Evolutionary conservation across 495 filamentous ascomycete species (phyloP).

Genomic region (Trichoderma virens): DNA sequence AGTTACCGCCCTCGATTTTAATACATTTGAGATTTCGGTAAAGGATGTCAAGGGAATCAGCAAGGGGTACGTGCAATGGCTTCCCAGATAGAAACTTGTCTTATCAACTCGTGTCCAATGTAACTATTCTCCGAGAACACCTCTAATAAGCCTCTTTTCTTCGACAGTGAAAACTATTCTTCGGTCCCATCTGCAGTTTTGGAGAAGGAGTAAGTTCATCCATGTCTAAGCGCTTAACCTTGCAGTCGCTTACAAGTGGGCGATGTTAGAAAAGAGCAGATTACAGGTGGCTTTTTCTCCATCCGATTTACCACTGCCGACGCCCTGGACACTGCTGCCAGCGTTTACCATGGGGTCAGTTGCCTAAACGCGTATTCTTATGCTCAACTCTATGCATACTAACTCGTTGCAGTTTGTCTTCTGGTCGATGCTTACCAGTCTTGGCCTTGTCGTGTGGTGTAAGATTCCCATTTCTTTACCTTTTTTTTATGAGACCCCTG

Average conservation of each 20-base stretch:
- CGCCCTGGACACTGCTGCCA: slow-evolving; percentile 73
- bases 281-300: slow-evolving; percentile 61
- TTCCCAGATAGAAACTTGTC: slow-evolving; percentile 61
- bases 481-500: slow-evolving; percentile 13
- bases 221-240: background rate
- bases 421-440: slow-evolving; percentile 86
- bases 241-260: slow-evolving; percentile 14
- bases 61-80: slow-evolving; percentile 99
- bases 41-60: slow-evolving; percentile 82
- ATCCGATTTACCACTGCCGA: slow-evolving; percentile 65
- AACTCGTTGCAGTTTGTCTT: slow-evolving; percentile 47
- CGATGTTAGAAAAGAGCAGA: slow-evolving; percentile 64
- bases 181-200: slow-evolving; percentile 64
- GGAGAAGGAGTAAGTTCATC: slow-evolving; percentile 71
- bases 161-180: slow-evolving; percentile 45
- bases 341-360: slow-evolving; percentile 87
- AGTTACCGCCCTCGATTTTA: slow-evolving; percentile 91
- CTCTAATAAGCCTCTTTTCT: slow-evolving; percentile 38
- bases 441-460: slow-evolving; percentile 92
- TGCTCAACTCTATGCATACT: slow-evolving; percentile 11
- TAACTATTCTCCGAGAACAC: slow-evolving; percentile 32
- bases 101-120: slow-evolving; percentile 14
- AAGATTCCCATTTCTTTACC: slow-evolving; percentile 28
- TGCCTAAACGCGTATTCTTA: background rate
- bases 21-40: slow-evolving; percentile 79